Conservation (phyloP, 257 asterid species). For the Solanum arcanum region DNA sequence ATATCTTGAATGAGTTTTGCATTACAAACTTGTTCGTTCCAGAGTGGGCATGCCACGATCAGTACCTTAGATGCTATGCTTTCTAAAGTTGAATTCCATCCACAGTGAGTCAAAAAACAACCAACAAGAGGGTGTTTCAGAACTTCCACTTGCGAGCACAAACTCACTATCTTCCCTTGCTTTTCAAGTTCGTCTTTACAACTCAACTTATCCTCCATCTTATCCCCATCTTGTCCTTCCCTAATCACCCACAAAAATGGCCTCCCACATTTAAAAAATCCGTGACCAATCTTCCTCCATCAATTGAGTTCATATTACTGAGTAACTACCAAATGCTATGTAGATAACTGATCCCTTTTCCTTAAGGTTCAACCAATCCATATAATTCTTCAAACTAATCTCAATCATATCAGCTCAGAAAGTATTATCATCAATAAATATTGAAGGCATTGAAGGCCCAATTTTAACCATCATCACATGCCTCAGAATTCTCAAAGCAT, state of each 20-base stretch:
- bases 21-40: slow-evolving; percentile 13
- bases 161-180: slow-evolving; percentile 5
- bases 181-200: slow-evolving; percentile 3
- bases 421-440: neutral
- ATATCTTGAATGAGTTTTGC: slow-evolving; percentile 33
- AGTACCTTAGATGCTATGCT: slow-evolving; percentile 19
- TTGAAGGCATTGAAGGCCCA: slow-evolving; percentile 8
- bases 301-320: neutral
- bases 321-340: slow-evolving; percentile 6
- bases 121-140: neutral
- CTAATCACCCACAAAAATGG: slow-evolving; percentile 23
- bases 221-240: neutral
- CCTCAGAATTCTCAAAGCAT: neutral
- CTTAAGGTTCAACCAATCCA: slow-evolving; percentile 3
- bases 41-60: slow-evolving; percentile 26
- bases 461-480: neutral
- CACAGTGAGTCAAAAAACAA: neutral
- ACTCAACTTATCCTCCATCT: neutral
- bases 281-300: slow-evolving; percentile 10
- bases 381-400: neutral
- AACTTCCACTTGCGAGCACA: slow-evolving; percentile 20
- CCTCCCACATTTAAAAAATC: neutral
- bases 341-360: neutral
- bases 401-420: neutral
- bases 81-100: slow-evolving; percentile 47